Conservation (phyloP, 2,329 filamentous ascomycete species). For the Aspergillus glaucus region DNA sequence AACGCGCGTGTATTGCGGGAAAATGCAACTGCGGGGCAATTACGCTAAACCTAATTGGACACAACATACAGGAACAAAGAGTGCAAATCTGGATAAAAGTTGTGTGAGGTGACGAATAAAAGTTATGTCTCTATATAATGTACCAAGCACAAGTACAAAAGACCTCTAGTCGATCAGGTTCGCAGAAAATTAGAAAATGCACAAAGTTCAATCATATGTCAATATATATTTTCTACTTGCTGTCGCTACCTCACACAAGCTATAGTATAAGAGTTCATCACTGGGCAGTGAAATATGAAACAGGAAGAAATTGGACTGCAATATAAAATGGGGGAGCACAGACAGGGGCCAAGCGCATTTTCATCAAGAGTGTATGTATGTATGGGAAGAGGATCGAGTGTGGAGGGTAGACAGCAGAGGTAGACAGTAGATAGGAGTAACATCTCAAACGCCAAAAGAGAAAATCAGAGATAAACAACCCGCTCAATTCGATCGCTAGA, state of each 20-base stretch:
- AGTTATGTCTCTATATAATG: no score
- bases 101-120: background rate
- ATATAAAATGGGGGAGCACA: background rate
- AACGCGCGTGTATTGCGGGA: conserved; percentile 9
- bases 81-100: background rate
- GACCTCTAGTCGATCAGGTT: no score
- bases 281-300: background rate
- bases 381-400: background rate
- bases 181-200: background rate
- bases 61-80: background rate
- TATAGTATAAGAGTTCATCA: background rate
- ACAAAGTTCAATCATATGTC: background rate
- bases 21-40: background rate
- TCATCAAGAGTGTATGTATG: background rate
- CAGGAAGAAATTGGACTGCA: background rate
- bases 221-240: conserved; percentile 16
- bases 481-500: conserved; percentile 27
- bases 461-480: conserved; percentile 17
- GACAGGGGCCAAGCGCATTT: background rate
- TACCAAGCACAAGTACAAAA: no score
- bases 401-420: background rate
- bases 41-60: background rate
- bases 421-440: conserved; percentile 6
- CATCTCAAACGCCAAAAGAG: conserved; percentile 16
- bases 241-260: conserved; percentile 6